Conservation (phyloP, 2,329 filamentous ascomycete species). For the Alternaria ventricosa region DNA sequence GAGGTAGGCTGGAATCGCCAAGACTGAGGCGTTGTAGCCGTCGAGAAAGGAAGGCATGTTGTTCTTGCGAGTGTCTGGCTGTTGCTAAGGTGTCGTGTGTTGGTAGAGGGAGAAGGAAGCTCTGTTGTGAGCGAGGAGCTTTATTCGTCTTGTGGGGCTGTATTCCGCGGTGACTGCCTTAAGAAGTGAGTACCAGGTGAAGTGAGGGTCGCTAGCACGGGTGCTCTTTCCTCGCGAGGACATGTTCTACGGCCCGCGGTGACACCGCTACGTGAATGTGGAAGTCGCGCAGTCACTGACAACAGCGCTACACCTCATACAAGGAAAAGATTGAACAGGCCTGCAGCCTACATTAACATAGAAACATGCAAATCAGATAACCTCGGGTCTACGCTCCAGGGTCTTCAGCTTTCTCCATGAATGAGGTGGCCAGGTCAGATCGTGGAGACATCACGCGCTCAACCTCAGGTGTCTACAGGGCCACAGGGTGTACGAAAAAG, state of each 20-base stretch:
- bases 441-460: background rate
- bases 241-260: background rate
- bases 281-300: background rate
- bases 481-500: background rate
- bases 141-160: background rate
- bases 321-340: background rate
- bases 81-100: background rate
- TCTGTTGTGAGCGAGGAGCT: background rate
- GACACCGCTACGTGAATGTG: background rate
- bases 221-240: background rate
- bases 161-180: background rate
- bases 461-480: background rate
- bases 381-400: background rate
- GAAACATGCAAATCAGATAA: background rate
- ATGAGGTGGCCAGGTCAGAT: background rate
- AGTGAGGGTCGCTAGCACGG: background rate
- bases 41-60: conserved; percentile 26
- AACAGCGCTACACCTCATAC: background rate
- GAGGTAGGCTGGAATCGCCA: conserved; percentile 55
- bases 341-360: background rate
- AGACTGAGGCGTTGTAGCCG: conserved; percentile 49
- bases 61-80: background rate
- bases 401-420: background rate
- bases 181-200: background rate
- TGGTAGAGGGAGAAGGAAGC: background rate